Evolutionary conservation across 2,329 filamentous ascomycete genomes (phyloP).

Genomic region (Monosporascus cannonballus): DNA sequence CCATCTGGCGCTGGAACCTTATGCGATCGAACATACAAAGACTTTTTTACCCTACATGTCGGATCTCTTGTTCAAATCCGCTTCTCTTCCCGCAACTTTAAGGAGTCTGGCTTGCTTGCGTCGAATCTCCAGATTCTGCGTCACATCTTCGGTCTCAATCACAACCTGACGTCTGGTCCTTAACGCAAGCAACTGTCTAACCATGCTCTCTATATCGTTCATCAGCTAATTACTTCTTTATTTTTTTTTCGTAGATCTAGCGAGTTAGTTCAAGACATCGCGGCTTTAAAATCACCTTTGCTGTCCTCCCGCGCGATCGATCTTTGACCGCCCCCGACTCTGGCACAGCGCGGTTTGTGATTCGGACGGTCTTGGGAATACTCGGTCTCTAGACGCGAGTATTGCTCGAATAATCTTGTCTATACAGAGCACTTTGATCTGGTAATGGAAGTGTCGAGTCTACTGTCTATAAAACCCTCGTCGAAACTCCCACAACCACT

Average conservation of each 20-base stretch:
- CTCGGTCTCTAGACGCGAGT: conserved; percentile 6
- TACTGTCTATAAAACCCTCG: conserved; percentile 20
- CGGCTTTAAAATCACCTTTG: conserved; percentile 2
- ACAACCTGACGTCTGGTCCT: conserved; percentile 4
- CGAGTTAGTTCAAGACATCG: conserved; percentile 8
- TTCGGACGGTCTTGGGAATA: conserved; percentile 2
- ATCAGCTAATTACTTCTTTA: conserved; percentile 10
- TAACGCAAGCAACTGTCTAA: conserved; percentile 4
- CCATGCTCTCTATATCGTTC: conserved; percentile 1
- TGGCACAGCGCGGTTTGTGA: conserved; percentile 5
- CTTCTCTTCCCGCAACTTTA: conserved; percentile 9
- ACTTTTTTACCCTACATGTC: conserved; percentile 12
- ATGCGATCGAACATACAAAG: conserved; percentile 30
- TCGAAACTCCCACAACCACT: conserved; percentile 11
- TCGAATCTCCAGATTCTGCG: conserved; percentile 7
- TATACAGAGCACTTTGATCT: conserved; percentile 8
- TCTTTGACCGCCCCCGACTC: conserved; percentile 14
- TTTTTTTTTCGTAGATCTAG: conserved; percentile 6
- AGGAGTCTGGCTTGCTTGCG: conserved; percentile 7
- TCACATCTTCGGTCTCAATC: conserved; percentile 11
- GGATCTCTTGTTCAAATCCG: neutral
- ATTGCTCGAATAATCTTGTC: conserved; percentile 5
- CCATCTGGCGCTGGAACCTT: conserved; percentile 18
- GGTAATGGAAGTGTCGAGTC: conserved; percentile 27
- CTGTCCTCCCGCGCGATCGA: conserved; percentile 17